Evolutionary conservation across 2,329 filamentous ascomycete genomes (phyloP).

Genomic region (Sporothrix inflata): DNA sequence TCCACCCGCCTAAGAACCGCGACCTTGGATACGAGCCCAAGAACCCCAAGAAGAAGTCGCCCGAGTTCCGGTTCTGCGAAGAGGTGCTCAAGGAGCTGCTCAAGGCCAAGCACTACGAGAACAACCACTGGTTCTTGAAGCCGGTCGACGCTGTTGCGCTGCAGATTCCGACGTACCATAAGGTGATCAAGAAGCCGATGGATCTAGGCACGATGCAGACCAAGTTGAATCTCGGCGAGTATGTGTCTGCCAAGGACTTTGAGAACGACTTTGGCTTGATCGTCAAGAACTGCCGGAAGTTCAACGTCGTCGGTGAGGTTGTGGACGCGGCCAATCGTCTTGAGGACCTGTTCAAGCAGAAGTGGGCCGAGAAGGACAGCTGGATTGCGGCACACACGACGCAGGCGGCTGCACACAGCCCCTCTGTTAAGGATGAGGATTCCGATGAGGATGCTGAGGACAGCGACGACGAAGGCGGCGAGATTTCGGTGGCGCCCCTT

Average conservation of each 20-base stretch:
- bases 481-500: constrained; percentile 49
- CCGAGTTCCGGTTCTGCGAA: constrained; percentile 89
- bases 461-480: constrained; percentile 64
- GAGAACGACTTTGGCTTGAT: constrained; percentile 82
- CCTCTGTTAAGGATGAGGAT: constrained; percentile 67
- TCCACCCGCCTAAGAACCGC: constrained; percentile 86
- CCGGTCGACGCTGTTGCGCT: constrained; percentile 93
- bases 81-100: constrained; percentile 77
- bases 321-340: constrained; percentile 66
- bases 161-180: constrained; percentile 91
- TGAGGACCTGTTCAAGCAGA: constrained; percentile 72
- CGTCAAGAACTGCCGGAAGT: constrained; percentile 86
- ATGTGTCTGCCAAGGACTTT: constrained; percentile 81
- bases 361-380: constrained; percentile 77
- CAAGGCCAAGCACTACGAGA: constrained; percentile 68
- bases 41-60: constrained; percentile 85
- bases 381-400: constrained; percentile 72
- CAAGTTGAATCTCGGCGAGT: constrained; percentile 78
- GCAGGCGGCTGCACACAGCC: constrained; percentile 18
- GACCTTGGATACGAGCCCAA: constrained; percentile 85
- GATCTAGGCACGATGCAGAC: constrained; percentile 80
- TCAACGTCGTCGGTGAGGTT: constrained; percentile 61
- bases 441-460: constrained; percentile 70
- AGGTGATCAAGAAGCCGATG: constrained; percentile 96
- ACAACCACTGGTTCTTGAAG: constrained; percentile 75